These are phyloP conservation scores for Suillus hirtellus DNA, from an alignment of 768 basidiomycete species.

Conservation along the genomic window DNA sequence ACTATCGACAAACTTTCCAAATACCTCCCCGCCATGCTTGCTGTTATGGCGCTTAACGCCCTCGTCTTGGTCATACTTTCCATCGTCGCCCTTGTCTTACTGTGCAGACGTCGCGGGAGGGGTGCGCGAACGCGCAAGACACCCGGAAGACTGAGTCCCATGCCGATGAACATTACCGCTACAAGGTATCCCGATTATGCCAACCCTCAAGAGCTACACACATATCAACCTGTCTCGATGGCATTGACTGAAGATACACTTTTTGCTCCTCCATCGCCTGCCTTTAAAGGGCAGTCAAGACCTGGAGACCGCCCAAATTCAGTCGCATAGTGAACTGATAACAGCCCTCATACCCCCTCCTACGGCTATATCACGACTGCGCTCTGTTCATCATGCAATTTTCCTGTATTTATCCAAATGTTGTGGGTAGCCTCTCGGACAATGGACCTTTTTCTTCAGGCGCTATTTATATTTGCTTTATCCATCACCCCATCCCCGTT, in stretches of 20 bases:
- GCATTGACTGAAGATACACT: conserved; percentile 47
- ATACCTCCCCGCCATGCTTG: conserved; percentile 74
- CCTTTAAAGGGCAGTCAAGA: conserved; percentile 44
- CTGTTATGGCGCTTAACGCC: conserved; percentile 75
- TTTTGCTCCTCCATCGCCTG: conserved; percentile 56
- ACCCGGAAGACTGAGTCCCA: conserved; percentile 52
- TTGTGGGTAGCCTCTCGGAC: conserved; percentile 6
- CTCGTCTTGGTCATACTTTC: conserved; percentile 61
- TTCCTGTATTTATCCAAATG: conserved; percentile 21
- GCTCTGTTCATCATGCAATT: neutral
- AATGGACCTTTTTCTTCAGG: conserved; percentile 16
- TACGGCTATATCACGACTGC: conserved; percentile 4
- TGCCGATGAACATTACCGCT: conserved; percentile 49
- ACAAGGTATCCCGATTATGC: conserved; percentile 35
- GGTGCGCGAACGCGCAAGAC: conserved; percentile 35
- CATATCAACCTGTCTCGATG: conserved; percentile 73
- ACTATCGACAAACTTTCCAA: conserved; percentile 63
- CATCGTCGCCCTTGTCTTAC: conserved; percentile 51
- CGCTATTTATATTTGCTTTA: conserved; percentile 13
- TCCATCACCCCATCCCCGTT: neutral
- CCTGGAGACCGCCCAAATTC: conserved; percentile 44
- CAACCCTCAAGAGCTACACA: conserved; percentile 41
- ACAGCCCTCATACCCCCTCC: neutral
- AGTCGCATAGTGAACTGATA: conserved; percentile 32
- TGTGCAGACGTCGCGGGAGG: conserved; percentile 51